Conservation (phyloP, 495 filamentous ascomycete genomes). For the Penicillium silybi region DNA sequence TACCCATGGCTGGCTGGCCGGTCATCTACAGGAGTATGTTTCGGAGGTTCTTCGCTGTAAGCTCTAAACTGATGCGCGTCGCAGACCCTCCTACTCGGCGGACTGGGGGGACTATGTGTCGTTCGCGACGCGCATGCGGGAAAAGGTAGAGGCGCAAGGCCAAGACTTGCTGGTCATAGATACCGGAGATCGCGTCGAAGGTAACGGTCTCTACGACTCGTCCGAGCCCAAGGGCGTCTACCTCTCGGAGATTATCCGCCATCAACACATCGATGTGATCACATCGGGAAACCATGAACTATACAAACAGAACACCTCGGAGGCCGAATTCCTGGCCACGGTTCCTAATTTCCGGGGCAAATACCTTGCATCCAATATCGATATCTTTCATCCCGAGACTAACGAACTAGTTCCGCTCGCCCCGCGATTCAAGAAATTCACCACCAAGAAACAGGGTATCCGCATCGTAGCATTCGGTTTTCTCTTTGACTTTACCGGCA, state of each 20-base stretch:
- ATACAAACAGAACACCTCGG: constrained; percentile 73
- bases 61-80: constrained; percentile 20
- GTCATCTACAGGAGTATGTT: constrained; percentile 82
- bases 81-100: constrained; percentile 79
- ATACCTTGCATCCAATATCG: constrained; percentile 88
- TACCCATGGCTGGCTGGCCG: constrained; percentile 93
- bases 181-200: constrained; percentile 91
- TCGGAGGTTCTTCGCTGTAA: constrained; percentile 7
- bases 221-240: constrained; percentile 84
- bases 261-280: constrained; percentile 80
- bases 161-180: constrained; percentile 86
- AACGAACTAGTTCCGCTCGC: constrained; percentile 72
- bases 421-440: constrained; percentile 79
- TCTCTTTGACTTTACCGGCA: constrained; percentile 86
- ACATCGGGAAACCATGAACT: constrained; percentile 95
- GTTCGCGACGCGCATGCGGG: constrained; percentile 76
- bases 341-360: constrained; percentile 72
- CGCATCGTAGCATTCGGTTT: constrained; percentile 88
- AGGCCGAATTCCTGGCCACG: constrained; percentile 69
- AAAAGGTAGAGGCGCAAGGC: constrained; percentile 70
- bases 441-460: constrained; percentile 79
- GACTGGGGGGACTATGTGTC: constrained; percentile 99
- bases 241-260: constrained; percentile 75
- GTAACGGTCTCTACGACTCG: constrained; percentile 93
- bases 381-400: constrained; percentile 71